These are phyloP conservation scores for Sporisorium graminicola DNA, from an alignment of 1,284 basidiomycete genomes.

Conservation along the genomic window DNA sequence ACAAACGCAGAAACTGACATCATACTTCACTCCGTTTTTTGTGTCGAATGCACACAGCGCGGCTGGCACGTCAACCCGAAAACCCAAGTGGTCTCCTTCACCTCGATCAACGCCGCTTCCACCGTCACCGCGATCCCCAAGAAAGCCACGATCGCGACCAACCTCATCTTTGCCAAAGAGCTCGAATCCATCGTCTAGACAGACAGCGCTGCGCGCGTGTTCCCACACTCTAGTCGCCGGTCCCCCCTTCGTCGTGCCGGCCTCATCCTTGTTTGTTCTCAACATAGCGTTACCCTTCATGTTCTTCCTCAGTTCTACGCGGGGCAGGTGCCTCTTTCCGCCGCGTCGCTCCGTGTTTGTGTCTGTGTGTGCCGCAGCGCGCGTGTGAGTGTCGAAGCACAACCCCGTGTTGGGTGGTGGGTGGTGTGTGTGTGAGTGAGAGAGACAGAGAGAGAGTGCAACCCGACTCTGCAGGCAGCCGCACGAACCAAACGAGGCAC, in stretches of 20 bases:
- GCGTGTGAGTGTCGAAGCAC: too few relatives aligned
- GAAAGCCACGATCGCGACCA: conserved; percentile 65
- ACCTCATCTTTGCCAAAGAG: conserved; percentile 67
- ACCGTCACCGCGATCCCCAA: conserved; percentile 56
- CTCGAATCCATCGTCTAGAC: conserved; percentile 67
- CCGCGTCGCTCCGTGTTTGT: background rate
- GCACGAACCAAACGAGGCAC: too few relatives aligned
- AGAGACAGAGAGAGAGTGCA: too few relatives aligned
- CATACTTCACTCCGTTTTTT: background rate
- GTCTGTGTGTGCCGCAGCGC: background rate
- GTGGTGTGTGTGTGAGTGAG: too few relatives aligned
- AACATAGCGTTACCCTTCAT: too few relatives aligned
- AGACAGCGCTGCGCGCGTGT: background rate
- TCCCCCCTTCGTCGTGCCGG: too few relatives aligned
- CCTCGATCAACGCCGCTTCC: conserved; percentile 28
- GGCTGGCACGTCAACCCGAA: conserved; percentile 70
- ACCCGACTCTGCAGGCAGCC: too few relatives aligned
- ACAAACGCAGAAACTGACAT: conserved; percentile 3
- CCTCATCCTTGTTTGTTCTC: too few relatives aligned
- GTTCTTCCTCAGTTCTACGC: too few relatives aligned
- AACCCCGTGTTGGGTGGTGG: too few relatives aligned
- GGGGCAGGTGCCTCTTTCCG: too few relatives aligned
- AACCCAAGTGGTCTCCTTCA: conserved; percentile 67
- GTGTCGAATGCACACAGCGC: conserved; percentile 46
- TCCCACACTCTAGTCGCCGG: too few relatives aligned